A percentile compares a stretch with the other conserved stretches of the same genome.
Evolutionary conservation across 2,329 filamentous ascomycete species (phyloP).

Genomic region (Fusarium sulawesiense): DNA sequence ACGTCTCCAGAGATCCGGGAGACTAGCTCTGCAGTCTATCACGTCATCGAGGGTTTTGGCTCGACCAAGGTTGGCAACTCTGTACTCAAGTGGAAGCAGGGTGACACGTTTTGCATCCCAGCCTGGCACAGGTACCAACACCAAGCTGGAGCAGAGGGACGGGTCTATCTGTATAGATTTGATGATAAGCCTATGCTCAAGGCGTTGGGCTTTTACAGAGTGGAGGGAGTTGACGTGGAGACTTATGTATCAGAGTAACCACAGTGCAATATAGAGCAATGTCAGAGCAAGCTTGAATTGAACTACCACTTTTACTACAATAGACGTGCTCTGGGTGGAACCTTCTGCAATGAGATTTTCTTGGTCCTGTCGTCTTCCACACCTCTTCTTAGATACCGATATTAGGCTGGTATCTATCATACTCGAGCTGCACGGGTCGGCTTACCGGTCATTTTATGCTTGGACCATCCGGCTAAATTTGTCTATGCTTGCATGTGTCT

Average conservation of each 20-base stretch:
- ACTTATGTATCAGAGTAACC: conserved; percentile 21
- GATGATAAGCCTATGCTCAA: conserved; percentile 67
- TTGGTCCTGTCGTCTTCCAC: fast-evolving
- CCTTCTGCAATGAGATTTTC: fast-evolving
- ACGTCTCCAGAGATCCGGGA: conserved; percentile 57
- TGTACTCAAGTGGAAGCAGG: conserved; percentile 56
- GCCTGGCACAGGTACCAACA: conserved; percentile 64
- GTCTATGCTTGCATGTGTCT: too few species aligned
- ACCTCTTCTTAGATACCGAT: neutral
- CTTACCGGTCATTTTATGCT: fast-evolving
- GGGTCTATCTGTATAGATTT: conserved; percentile 64
- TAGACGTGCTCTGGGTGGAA: fast-evolving
- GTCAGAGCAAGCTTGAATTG: neutral
- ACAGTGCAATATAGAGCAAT: fast-evolving
- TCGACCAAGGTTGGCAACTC: conserved; percentile 53
- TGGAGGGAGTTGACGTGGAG: conserved; percentile 26
- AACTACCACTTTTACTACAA: neutral
- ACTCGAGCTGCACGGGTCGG: neutral
- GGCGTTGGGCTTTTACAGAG: conserved; percentile 60
- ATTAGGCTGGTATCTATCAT: fast-evolving
- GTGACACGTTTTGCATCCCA: conserved; percentile 67
- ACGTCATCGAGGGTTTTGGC: conserved; percentile 62
- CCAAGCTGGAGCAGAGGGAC: conserved; percentile 49
- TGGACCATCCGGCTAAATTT: neutral
- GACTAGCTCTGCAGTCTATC: conserved; percentile 64